Base-by-base conservation (phyloP, 2,329 filamentous ascomycete species). In the Trichothecium sympodiale region DNA sequence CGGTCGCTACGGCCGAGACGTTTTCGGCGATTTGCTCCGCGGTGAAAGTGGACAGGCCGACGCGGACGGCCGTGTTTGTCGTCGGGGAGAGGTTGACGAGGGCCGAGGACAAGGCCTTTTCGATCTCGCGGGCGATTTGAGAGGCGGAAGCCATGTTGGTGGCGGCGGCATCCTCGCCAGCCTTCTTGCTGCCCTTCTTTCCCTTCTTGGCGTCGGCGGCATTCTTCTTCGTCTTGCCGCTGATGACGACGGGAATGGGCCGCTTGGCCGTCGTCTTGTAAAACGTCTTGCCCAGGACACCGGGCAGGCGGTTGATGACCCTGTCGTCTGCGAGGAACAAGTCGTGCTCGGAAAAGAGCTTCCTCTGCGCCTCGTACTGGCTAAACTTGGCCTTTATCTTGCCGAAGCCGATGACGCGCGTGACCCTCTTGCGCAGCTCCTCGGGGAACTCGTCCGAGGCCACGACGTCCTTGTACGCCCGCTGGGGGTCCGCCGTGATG, bases 251-350 rank as follows among this genome's bases (percentile, higher is more conserved):
- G 17, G 91, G 88, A 39, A 98, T 77, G 8, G 91, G 91, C 28
- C 89, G 74, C 71, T 96, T 96, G 43, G 64, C 61, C 3, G 80
- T 84, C 38, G 65, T 71, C 65, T 87, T 82, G 73, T 91, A 96
- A 59, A 98, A 96, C 2, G 81, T 81, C 66, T 94, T 96, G 48
- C 89, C 91, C 10, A 98, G 76, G 3, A 79, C 67, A 44, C 75
- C 73, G 38, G 88, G 85, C 40, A 96, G 70, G 18, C 69, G 64
- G 55, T 73, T 79, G 52, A 80, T 68, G 49, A 98, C 83, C 33
- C 91, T 73, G 53, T 94, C 84, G 56, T 98, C 91, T 35, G 83
- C 89, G 38, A 98, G 71, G 65, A 98, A 96, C 38, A 96, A 65
- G 55, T 96, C 91, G 59, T 95, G 86, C 58, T 94, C 85, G 31